A percentile compares a stretch with the other conserved stretches of the same genome.
phyloP scores from a whole-genome alignment of 2,329 filamentous ascomycete genomes.

The Neopestalotiopsis rosae region DNA sequence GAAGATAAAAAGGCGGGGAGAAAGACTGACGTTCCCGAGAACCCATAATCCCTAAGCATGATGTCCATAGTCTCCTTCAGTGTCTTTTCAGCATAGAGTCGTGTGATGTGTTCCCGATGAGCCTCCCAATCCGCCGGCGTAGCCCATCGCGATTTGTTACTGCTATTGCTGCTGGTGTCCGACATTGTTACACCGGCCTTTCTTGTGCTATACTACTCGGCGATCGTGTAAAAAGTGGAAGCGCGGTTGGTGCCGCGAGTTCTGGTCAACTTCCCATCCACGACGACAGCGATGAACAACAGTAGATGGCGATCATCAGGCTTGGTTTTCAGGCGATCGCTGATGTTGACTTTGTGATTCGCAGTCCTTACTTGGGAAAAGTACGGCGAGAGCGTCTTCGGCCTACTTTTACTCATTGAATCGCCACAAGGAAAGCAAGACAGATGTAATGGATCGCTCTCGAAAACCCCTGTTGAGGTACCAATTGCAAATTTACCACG shows the following conservation, averaged over 20 bases:
- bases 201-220: neutral
- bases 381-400: neutral
- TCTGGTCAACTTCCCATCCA: neutral
- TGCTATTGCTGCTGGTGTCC: neutral
- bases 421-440: neutral
- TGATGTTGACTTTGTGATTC: neutral
- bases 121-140: neutral
- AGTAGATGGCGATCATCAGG: neutral
- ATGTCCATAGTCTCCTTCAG: neutral
- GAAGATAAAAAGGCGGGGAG: neutral
- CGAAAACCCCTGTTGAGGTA: neutral
- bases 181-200: neutral
- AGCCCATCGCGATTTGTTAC: neutral
- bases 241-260: neutral
- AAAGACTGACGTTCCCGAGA: conserved; percentile 1
- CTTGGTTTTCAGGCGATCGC: neutral
- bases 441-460: neutral
- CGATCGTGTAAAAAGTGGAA: neutral
- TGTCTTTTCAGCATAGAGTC: neutral
- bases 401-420: neutral
- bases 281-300: neutral
- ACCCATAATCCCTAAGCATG: neutral
- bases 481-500: neutral
- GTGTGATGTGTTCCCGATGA: neutral
- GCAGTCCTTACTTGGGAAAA: neutral